Conservation (phyloP, 106 monocot species). For the Acanthochlamys bracteata region DNA sequence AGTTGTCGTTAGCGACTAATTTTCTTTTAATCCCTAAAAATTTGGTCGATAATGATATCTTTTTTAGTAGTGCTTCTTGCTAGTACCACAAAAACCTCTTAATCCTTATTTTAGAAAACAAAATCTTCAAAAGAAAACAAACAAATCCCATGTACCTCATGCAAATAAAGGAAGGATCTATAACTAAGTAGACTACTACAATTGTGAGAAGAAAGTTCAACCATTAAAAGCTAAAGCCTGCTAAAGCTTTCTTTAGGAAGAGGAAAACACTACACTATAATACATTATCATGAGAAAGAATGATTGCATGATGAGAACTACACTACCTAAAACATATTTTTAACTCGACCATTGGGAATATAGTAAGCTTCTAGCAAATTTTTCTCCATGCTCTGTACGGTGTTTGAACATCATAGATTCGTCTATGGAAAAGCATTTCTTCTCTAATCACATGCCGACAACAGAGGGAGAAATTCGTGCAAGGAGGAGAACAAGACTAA, state of each 20-base stretch:
- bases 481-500: no score
- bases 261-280: background rate
- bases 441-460: no score
- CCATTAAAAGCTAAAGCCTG: no score
- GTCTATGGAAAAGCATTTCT: conserved; percentile 68
- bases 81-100: no score
- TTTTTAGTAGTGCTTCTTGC: no score
- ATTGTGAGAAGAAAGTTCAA: background rate
- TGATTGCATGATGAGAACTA: background rate
- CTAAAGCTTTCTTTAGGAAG: background rate
- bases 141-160: background rate
- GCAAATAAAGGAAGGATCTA: background rate
- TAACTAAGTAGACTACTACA: background rate
- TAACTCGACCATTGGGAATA: conserved; percentile 58
- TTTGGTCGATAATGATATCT: no score
- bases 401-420: conserved; percentile 59
- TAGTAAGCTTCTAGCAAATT: conserved; percentile 64
- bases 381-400: conserved; percentile 67
- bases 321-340: conserved; percentile 49
- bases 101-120: background rate
- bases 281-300: background rate
- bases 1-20: no score
- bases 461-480: no score
- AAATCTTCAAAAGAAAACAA: background rate
- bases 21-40: no score